Evolutionary conservation across 345 rosid genomes (phyloP).

Genomic region (Lenwebbia sp.): DNA sequence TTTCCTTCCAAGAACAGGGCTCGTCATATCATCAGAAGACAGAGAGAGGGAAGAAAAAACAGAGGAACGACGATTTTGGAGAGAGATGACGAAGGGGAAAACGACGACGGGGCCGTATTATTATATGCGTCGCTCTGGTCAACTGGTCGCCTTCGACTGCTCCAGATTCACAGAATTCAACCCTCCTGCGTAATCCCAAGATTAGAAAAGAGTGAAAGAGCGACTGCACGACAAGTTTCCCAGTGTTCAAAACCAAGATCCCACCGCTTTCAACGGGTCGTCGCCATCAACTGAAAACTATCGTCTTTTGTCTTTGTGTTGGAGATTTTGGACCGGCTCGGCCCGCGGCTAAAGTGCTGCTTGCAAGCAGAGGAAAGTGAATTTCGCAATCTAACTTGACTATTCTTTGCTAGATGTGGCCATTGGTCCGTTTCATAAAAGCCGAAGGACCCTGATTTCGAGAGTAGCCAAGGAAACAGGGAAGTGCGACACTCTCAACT

Average conservation of each 20-base stretch:
- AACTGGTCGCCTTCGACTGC: not conserved
- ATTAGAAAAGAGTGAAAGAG: not conserved
- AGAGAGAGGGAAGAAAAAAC: not conserved
- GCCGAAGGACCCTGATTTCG: not conserved
- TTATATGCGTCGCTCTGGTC: not conserved
- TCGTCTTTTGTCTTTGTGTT: not conserved
- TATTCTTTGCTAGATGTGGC: not conserved
- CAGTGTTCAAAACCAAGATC: not conserved
- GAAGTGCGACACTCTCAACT: not conserved
- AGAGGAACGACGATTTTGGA: not conserved
- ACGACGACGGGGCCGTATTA: not conserved
- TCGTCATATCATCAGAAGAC: not conserved
- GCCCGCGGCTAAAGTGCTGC: not conserved
- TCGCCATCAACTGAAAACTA: not conserved
- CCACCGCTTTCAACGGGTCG: not conserved
- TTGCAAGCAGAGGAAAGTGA: not conserved
- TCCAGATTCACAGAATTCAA: not conserved
- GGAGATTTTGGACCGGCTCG: not conserved
- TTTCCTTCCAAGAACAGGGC: not conserved
- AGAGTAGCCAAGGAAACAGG: not conserved
- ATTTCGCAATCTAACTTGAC: not conserved
- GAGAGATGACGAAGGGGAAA: not conserved
- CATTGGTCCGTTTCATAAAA: not conserved
- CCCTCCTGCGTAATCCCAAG: not conserved
- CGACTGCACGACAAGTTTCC: not conserved